phyloP scores from a whole-genome alignment of 2,329 filamentous ascomycete species.

The Akanthomyces uredinophilus region DNA sequence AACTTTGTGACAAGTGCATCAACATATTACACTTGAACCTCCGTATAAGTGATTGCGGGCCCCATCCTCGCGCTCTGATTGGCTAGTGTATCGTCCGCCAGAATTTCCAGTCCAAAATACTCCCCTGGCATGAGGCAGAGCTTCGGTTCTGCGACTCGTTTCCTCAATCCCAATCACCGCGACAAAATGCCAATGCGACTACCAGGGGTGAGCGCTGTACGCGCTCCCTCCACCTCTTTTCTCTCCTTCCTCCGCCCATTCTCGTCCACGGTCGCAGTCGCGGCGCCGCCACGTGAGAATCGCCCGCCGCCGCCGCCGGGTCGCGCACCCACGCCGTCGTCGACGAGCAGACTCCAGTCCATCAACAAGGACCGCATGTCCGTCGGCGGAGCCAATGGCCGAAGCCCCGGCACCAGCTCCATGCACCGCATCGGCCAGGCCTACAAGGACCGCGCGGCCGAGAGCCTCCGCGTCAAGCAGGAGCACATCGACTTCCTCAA shows the following conservation, averaged over 20 bases:
- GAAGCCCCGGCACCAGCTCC: background rate
- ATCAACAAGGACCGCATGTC: constrained; percentile 15
- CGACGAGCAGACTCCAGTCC: constrained; percentile 16
- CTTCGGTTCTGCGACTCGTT: background rate
- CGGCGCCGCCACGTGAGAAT: constrained; percentile 24
- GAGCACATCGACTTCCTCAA: constrained; percentile 33
- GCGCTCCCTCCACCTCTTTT: constrained; percentile 18
- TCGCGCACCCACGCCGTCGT: constrained; percentile 21
- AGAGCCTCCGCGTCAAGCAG: constrained; percentile 25
- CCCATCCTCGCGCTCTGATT: background rate
- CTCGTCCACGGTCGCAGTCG: constrained; percentile 25
- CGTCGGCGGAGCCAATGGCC: constrained; percentile 7
- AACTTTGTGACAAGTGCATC: no score
- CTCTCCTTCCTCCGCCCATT: constrained; percentile 23
- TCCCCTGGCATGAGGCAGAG: background rate
- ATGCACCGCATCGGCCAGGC: constrained; percentile 24
- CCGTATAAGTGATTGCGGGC: background rate
- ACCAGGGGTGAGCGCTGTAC: constrained; percentile 22
- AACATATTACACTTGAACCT: background rate
- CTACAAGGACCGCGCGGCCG: constrained; percentile 21
- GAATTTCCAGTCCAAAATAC: constrained; percentile 7
- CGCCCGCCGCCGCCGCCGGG: constrained; percentile 16
- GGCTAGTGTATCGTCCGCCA: background rate
- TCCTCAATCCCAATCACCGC: constrained; percentile 1
- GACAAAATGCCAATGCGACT: constrained; percentile 38